phyloP scores from a whole-genome alignment of 2,329 filamentous ascomycete genomes.

The Penicillium sp. region DNA sequence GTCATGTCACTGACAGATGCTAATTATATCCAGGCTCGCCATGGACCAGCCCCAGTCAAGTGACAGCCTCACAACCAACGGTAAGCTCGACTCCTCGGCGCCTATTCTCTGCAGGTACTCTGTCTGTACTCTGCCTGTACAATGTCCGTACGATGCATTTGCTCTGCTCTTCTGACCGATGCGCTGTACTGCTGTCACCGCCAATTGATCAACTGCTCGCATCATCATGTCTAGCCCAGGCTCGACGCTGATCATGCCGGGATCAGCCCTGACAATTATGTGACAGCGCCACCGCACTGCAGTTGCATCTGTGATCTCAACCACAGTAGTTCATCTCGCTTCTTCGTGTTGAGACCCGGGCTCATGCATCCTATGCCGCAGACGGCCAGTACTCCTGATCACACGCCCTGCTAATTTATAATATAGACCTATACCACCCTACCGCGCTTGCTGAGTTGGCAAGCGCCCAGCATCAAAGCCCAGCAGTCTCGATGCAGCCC shows the following conservation, averaged over 20 bases:
- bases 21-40: constrained; percentile 4
- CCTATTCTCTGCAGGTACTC: constrained; percentile 10
- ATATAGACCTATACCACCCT: constrained; percentile 4
- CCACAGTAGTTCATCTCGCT: not conserved
- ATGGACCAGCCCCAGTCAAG: constrained; percentile 12
- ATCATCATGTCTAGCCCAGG: not conserved
- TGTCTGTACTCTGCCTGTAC: too few relatives aligned
- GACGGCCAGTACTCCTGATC: too few relatives aligned
- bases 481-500: constrained; percentile 15
- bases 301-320: constrained; percentile 4
- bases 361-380: too few relatives aligned
- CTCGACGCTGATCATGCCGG: not conserved
- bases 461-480: constrained; percentile 21
- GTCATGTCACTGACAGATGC: not conserved
- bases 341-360: too few relatives aligned
- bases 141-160: too few relatives aligned
- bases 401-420: constrained; percentile 19
- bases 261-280: not conserved
- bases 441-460: constrained; percentile 20
- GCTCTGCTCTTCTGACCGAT: constrained; percentile 7
- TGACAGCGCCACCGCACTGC: constrained; percentile 7
- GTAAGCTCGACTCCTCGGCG: constrained; percentile 2
- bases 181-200: constrained; percentile 11
- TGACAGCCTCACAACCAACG: constrained; percentile 7
- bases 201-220: constrained; percentile 8